Percentiles rank a stretch among this genome's conserved stretches.
phyloP scores from a whole-genome alignment of 768 basidiomycete species.

The Pulveroboletus sp. region DNA sequence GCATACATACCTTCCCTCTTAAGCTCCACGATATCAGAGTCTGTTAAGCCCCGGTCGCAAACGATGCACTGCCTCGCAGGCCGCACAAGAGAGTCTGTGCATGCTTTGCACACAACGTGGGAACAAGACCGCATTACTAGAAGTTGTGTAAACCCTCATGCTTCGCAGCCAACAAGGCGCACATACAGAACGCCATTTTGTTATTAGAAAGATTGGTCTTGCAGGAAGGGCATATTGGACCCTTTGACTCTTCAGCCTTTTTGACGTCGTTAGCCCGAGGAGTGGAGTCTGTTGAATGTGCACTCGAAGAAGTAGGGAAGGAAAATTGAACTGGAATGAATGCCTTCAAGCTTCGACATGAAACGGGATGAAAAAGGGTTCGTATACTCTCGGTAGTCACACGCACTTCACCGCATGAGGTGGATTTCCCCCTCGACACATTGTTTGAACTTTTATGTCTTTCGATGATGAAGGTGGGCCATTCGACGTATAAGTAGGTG shows the following conservation, averaged over 20 bases:
- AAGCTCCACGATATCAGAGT: constrained; percentile 76
- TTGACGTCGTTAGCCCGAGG: constrained; percentile 35
- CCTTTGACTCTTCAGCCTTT: constrained; percentile 48
- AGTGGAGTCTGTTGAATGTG: constrained; percentile 36
- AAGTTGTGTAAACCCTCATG: not conserved
- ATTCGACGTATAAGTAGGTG: constrained; percentile 68
- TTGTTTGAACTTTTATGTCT: constrained; percentile 83
- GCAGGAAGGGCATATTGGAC: constrained; percentile 83
- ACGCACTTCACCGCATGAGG: constrained; percentile 75
- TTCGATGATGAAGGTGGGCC: constrained; percentile 61
- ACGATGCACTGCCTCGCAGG: constrained; percentile 79
- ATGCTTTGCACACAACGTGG: constrained; percentile 89
- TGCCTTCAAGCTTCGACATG: constrained; percentile 62
- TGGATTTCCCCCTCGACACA: constrained; percentile 79
- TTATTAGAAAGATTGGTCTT: constrained; percentile 82
- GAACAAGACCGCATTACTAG: constrained; percentile 82
- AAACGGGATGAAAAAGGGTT: constrained; percentile 2
- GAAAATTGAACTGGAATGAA: constrained; percentile 80
- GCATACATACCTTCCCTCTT: constrained; percentile 73
- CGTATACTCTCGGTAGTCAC: not conserved
- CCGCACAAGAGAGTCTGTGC: constrained; percentile 81
- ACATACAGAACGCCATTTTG: constrained; percentile 62
- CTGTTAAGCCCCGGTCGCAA: constrained; percentile 64
- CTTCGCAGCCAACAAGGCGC: not conserved
- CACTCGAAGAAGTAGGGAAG: constrained; percentile 37